These are phyloP conservation scores for Colletotrichum tropicicola DNA, from an alignment of 2,329 filamentous ascomycete genomes.

Conservation along the genomic window DNA sequence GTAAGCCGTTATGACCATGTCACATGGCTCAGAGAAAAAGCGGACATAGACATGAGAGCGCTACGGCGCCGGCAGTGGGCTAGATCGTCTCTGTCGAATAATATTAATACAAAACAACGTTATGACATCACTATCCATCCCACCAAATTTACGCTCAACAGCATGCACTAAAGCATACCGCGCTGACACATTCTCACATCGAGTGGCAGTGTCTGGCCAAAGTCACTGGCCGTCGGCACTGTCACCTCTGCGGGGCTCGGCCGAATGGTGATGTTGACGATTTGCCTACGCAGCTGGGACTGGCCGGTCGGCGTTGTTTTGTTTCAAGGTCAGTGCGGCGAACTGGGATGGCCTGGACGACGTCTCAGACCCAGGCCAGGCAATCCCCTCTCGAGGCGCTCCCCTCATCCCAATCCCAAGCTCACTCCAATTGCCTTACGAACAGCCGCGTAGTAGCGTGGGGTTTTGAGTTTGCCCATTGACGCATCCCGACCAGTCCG, in stretches of 20 bases:
- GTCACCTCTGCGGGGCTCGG: neutral
- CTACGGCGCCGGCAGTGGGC: conserved; percentile 9
- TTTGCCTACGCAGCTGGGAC: neutral
- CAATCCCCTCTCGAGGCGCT: neutral
- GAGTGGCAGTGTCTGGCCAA: too few relatives aligned
- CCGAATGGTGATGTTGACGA: conserved; percentile 3
- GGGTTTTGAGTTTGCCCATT: conserved; percentile 22
- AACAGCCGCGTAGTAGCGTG: conserved; percentile 14
- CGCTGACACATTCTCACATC: too few relatives aligned
- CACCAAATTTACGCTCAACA: neutral
- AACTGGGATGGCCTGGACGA: conserved; percentile 5
- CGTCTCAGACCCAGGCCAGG: conserved; percentile 24
- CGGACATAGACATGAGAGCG: conserved; percentile 25
- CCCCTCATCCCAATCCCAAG: conserved; percentile 8
- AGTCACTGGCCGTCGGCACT: neutral
- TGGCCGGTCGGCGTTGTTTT: conserved; percentile 7
- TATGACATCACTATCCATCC: conserved; percentile 19
- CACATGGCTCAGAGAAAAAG: conserved; percentile 15
- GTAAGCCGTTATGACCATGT: conserved; percentile 16
- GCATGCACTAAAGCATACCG: too few relatives aligned
- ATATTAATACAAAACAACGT: conserved; percentile 28
- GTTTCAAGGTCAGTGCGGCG: conserved; percentile 27
- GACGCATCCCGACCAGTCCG: neutral
- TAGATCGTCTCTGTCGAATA: conserved; percentile 9
- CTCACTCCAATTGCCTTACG: conserved; percentile 8